Conservation (phyloP, 306 rosid species). For the Cucurbita pepo region DNA sequence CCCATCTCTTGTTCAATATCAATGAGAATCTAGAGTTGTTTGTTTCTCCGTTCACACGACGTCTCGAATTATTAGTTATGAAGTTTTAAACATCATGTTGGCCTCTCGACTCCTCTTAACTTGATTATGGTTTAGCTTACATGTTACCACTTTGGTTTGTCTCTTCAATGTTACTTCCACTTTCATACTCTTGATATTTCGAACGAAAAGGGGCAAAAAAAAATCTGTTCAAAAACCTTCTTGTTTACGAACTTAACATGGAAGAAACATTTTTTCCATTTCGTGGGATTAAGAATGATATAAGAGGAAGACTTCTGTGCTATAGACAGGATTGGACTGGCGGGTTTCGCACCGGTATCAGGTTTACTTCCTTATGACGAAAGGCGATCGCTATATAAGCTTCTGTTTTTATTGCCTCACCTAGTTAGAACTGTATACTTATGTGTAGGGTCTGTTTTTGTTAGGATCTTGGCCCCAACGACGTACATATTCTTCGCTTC, state of each 20-base stretch:
- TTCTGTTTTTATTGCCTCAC: not conserved
- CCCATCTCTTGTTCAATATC: constrained; percentile 14
- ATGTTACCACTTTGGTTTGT: constrained; percentile 6
- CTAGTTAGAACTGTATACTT: not conserved
- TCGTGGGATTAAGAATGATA: constrained; percentile 83
- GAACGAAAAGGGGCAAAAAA: constrained; percentile 9
- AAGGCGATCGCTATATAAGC: not conserved
- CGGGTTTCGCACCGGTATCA: constrained; percentile 57
- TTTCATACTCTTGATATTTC: constrained; percentile 4
- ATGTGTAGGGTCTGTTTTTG: not conserved
- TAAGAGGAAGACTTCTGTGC: constrained; percentile 68
- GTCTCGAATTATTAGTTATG: constrained; percentile 13
- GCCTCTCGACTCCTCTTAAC: constrained; percentile 38
- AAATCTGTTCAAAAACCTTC: constrained; percentile 4
- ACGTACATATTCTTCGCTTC: constrained; percentile 96
- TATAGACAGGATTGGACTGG: constrained; percentile 90
- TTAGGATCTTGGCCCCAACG: constrained; percentile 93
- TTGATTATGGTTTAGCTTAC: constrained; percentile 11
- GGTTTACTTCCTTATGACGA: constrained; percentile 23
- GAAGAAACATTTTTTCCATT: constrained; percentile 95
- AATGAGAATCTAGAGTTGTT: constrained; percentile 21
- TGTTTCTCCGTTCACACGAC: constrained; percentile 30
- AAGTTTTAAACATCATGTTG: constrained; percentile 19
- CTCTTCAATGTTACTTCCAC: constrained; percentile 15
- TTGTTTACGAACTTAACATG: constrained; percentile 29